Conservation (phyloP, 305 asterid species). For the Fraxinus dipetala region DNA sequence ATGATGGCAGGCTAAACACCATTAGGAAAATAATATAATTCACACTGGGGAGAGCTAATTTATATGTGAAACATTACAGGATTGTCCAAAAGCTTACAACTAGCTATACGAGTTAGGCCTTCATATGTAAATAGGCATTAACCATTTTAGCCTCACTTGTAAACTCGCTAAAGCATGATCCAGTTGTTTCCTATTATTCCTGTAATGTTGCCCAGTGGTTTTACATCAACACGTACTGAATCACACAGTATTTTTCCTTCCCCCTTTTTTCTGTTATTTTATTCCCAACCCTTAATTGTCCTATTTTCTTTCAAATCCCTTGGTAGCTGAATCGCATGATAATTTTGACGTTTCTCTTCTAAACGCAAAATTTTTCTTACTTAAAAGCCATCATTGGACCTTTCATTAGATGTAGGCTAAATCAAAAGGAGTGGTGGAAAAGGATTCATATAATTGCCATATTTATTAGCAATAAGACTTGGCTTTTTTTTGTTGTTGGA, state of each 20-base stretch:
- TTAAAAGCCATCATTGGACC: not conserved
- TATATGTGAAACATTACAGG: not conserved
- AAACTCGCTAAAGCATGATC: not conserved
- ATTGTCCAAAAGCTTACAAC: slow-evolving; percentile 10
- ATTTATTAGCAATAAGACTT: not conserved
- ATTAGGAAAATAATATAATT: not conserved
- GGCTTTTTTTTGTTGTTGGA: not conserved
- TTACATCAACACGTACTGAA: not conserved
- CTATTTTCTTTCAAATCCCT: not conserved
- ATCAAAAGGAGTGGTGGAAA: not conserved
- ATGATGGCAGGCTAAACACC: not conserved
- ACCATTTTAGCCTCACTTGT: not conserved
- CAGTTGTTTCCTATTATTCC: not conserved
- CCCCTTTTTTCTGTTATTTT: not conserved
- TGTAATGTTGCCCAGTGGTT: not conserved
- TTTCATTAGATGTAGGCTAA: not conserved
- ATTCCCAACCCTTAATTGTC: not conserved
- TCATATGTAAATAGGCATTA: not conserved
- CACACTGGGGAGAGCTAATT: not conserved
- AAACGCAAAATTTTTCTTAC: not conserved
- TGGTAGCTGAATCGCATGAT: not conserved
- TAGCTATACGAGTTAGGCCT: not conserved
- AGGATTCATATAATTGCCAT: not conserved
- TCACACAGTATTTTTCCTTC: not conserved
- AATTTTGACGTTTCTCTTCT: not conserved